Percentiles rank a stretch among this genome's conserved stretches.
phyloP scores from a whole-genome alignment of 139 green algal genomes.

The Tetradesmus obliquus region DNA sequence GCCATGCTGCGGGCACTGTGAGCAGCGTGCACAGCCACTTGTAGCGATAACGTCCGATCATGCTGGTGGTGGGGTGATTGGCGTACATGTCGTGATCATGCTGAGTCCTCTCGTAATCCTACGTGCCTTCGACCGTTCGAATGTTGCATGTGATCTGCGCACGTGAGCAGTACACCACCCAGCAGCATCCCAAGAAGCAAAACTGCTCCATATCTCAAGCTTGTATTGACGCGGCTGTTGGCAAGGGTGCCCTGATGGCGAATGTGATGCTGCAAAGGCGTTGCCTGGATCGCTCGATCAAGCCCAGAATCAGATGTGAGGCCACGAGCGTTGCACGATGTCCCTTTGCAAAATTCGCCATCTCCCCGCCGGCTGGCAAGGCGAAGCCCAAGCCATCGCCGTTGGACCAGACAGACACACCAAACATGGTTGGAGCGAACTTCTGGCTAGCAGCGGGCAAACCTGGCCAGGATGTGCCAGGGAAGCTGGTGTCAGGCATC shows the following conservation, averaged over 20 bases:
- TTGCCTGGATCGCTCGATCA: not conserved
- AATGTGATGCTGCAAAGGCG: not conserved
- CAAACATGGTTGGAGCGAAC: conserved; percentile 36
- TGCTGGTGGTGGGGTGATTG: too few relatives aligned
- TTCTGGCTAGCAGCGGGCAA: conserved; percentile 43
- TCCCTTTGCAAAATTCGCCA: conserved; percentile 37
- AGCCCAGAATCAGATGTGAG: not conserved
- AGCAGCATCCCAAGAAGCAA: too few relatives aligned
- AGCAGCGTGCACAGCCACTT: too few relatives aligned
- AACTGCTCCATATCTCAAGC: too few relatives aligned
- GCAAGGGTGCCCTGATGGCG: not conserved
- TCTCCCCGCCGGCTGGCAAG: conserved; percentile 10
- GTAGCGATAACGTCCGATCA: too few relatives aligned
- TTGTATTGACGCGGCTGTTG: not conserved
- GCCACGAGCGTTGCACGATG: not conserved
- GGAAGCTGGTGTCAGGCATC: conserved; percentile 42
- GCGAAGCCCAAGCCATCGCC: conserved; percentile 27
- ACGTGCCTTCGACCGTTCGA: not conserved
- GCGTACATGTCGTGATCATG: not conserved
- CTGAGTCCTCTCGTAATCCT: not conserved
- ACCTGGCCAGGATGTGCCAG: conserved; percentile 38
- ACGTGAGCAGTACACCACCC: not conserved
- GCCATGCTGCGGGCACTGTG: too few relatives aligned
- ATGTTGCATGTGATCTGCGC: not conserved
- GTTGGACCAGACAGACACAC: conserved; percentile 29